These are phyloP conservation scores for Venturiaceae sp. DNA, from an alignment of 2,329 filamentous ascomycete species.

Conservation along the genomic window DNA sequence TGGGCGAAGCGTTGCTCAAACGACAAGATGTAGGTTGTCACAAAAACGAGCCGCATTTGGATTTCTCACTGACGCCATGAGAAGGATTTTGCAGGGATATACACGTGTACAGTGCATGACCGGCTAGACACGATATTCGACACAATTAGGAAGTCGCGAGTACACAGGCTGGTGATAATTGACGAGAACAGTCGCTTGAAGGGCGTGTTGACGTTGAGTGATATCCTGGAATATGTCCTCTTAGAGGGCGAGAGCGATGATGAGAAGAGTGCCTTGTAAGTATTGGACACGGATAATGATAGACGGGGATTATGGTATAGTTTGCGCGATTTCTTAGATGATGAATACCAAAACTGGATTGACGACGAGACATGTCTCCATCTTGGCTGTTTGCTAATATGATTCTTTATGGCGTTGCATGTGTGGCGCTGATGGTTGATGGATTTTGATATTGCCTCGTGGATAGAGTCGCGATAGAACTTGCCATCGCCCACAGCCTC, in stretches of 20 bases:
- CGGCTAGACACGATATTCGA: slow-evolving; percentile 93
- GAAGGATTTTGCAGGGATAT: slow-evolving; percentile 87
- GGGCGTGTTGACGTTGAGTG: slow-evolving; percentile 86
- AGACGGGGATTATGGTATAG: neutral
- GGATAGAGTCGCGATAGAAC: no score
- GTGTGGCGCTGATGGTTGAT: neutral
- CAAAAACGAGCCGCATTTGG: neutral
- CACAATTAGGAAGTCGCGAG: slow-evolving; percentile 87
- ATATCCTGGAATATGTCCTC: slow-evolving; percentile 92
- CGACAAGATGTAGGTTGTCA: slow-evolving; percentile 55
- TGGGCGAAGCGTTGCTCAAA: slow-evolving; percentile 82
- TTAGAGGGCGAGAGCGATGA: slow-evolving; percentile 61
- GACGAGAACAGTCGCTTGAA: slow-evolving; percentile 80
- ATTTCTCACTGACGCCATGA: slow-evolving; percentile 2
- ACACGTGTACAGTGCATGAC: slow-evolving; percentile 88
- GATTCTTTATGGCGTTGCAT: neutral
- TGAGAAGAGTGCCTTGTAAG: slow-evolving; percentile 14
- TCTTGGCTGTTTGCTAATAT: neutral
- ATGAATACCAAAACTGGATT: neutral
- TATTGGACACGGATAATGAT: neutral
- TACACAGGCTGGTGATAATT: slow-evolving; percentile 86
- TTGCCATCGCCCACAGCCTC: no score
- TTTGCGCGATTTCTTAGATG: neutral
- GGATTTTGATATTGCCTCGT: no score
- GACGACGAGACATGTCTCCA: neutral